Base-by-base conservation (phyloP, 805 yeast genomes). In the Cyberlindnera galapagoensis region DNA sequence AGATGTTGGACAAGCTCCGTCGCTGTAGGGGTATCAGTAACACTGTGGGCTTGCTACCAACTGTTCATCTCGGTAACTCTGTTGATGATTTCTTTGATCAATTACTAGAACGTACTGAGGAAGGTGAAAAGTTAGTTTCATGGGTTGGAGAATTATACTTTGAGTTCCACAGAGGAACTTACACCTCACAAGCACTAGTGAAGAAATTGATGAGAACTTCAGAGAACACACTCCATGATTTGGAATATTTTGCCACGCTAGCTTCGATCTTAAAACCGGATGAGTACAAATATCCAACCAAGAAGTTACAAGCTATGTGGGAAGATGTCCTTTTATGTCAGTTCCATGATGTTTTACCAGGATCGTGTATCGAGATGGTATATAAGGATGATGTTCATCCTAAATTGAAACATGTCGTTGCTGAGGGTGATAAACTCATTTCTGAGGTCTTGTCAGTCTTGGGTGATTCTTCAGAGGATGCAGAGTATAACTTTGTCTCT, bases 321-420 rank as follows among this genome's bases (percentile, higher is more conserved):
- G 90, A 86, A 54, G 77, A 84, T 56, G 75, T 90, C 14, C 74
- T 87, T 40, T 63, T 92, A 35, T 87, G 95, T 53, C 97, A 90
- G 55, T 90, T 90, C 63, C 98, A 90, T 57, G 98, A 90, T 62
- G 97, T 90, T n/a, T 67, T 92, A 32, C 98, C 98, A 3, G 98
- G 98, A 3, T 80, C 94, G 6, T 85, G 95, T 59, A 90, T 90
- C 49, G 95, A 86, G 41, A 75, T 85, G 76, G 96, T 92, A 10
- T 90, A 92, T 52, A 76, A 73, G 30, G 87, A 86, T 47, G 92
- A 82, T 47, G 97, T 90, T 8, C 73, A 77, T 51, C 88, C 90
- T 20, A 77, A 84, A 73, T 68, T 88, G 46, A 64, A 62, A 6
- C 59, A 66, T 11, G 80, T 79, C 16, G 61, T 80, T 36, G 59